Base-by-base conservation (phyloP, 1,284 basidiomycete species). In the Rhodotorula mucilaginosa region DNA sequence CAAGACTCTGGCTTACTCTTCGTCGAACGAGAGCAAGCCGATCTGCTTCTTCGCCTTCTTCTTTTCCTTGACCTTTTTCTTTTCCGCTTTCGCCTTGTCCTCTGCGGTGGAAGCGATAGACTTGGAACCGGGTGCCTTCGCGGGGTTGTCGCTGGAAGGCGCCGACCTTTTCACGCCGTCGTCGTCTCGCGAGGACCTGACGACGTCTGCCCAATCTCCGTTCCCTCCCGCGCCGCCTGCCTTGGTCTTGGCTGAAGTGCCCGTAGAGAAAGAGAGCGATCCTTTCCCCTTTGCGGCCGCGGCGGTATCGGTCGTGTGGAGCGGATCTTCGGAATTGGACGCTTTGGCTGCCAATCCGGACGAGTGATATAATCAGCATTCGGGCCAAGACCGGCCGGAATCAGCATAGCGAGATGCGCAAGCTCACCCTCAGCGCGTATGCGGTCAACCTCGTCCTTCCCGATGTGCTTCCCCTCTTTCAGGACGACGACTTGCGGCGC, bases 401-500 rank as follows among this genome's bases (percentile, higher is more conserved):
- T 54, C n/a, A 18, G 19, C 5, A 7, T 39, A 39, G 15, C 6
- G n/a, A n/a, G n/a, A n/a, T n/a, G 29, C 31, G 6, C 31, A 23
- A 51, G 31, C 71, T 47, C 46, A 75, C 74, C 74, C 52, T 71
- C 56, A 0, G 71, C 65, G 26, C 74, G 51, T 34, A 75, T 8
- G 46, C 69, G 26, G 23, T 73, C 71, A 13, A 75, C 71, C 31
- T 75, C 71, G n/a, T 68, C 57, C 51, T 48, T 34, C 4, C 65
- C 71, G 16, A 75, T 18, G 44, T 75, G 74, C 34, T 70, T 75
- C n/a, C 71, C 68, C 58, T 75, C 71, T 34, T 73, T 75, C 18
- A 75, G 58, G 12, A 75, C 74, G 12, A 75, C 74, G 16, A 75
- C 74, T 8, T 69, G 60, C 18, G 74, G 71, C 44, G 73, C 73